Base-by-base conservation (phyloP, 1,284 basidiomycete species). In the Trichosporon faecale region DNA sequence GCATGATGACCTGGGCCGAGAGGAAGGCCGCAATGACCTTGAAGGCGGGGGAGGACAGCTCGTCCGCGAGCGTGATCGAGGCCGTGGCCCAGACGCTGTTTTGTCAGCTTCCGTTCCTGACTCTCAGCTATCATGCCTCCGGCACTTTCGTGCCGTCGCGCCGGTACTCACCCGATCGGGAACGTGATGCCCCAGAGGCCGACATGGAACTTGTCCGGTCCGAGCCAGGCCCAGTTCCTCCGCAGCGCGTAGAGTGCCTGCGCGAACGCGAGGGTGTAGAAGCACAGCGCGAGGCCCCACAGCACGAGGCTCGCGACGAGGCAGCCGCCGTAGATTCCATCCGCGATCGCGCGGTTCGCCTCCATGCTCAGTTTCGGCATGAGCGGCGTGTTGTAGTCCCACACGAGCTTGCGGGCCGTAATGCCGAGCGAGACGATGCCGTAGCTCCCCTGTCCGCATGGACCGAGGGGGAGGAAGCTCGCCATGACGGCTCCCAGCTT, bases 381-480 rank as follows among this genome's bases (percentile, higher is more conserved):
- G 44, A 80, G 72, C 2, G 60, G 37, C 8, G 60, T 65, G 46
- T 78, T 68, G 65, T 78, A 66, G 21, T 84, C 76, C 71, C 86
- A 86, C 2, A 88, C 79, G 14, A 88, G 76, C 35, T 81, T 69
- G 0, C 83, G 82, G 16, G 87, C 79, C 67, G 85, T 82, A 44
- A 83, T 80, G 31, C 87, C 87, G 64, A 89, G 84, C 2, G 86
- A 74, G 7, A 90, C 81, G 44, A 90, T 80, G 0, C 87, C 88
- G 78, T 87, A 90, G 0, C 87, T 87, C 27, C 88, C 88, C 75
- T 86, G 91, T 6, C 89, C 90, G 65, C 88, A 85, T 0, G 86
- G 86, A 11, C 86, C 86, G 25, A 88, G 76, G 1, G 87, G 87
- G 4, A 88, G 76, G 79, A 92, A 91, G 7, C 88, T 84, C 2